A percentile compares a stretch with the other conserved stretches of the same genome.
phyloP scores from a whole-genome alignment of 345 rosid genomes.

The Linum usitatissimum region DNA sequence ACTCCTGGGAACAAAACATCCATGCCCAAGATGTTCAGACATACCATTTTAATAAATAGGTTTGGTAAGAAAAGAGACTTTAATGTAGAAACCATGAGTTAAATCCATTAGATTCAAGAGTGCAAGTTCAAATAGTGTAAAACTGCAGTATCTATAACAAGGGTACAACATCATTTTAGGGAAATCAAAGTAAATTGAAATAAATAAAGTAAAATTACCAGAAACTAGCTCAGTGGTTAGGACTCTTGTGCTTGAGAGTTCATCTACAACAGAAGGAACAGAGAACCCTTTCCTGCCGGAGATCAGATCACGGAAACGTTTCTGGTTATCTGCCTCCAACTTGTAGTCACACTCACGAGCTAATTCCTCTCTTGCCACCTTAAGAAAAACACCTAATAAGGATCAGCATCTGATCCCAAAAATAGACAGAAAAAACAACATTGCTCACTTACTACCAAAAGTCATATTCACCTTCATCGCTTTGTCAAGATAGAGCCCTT shows the following conservation, averaged over 20 bases:
- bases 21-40: too few species aligned
- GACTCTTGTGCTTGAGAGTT: conserved; percentile 69
- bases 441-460: neutral
- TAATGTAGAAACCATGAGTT: too few species aligned
- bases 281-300: conserved; percentile 46
- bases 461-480: conserved; percentile 64
- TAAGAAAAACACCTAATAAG: conserved; percentile 6
- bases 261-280: conserved; percentile 71
- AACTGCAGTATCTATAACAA: neutral
- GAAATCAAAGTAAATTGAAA: conserved; percentile 4
- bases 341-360: conserved; percentile 89
- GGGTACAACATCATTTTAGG: neutral
- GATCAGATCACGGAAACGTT: conserved; percentile 54
- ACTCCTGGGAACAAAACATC: conserved; percentile 38
- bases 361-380: conserved; percentile 94
- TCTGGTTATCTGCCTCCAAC: conserved; percentile 79
- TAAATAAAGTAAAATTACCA: conserved; percentile 31
- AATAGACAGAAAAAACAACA: neutral
- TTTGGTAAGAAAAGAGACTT: too few species aligned
- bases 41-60: too few species aligned
- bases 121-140: too few species aligned
- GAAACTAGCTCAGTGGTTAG: conserved; percentile 72
- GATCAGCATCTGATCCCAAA: conserved; percentile 13
- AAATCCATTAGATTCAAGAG: too few species aligned
- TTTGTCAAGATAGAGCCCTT: conserved; percentile 88